phyloP scores from a whole-genome alignment of 495 filamentous ascomycete species.

The Tetracladium marchalianum region DNA sequence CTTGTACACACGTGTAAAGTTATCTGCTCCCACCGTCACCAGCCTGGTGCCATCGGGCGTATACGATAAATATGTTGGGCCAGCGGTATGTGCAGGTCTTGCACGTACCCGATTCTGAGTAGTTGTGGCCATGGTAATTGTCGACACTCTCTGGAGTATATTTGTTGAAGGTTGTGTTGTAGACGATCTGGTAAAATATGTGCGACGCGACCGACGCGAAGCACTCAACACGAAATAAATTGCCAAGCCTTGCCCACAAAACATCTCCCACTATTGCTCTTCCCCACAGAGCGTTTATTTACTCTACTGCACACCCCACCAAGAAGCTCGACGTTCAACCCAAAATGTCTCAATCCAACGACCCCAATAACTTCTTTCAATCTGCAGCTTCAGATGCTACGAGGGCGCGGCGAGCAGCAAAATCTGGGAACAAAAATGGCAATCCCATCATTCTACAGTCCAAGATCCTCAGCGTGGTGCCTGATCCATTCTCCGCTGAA shows the following conservation, averaged over 20 bases:
- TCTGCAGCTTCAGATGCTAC: constrained; percentile 69
- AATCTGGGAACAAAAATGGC: constrained; percentile 75
- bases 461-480: constrained; percentile 72
- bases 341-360: constrained; percentile 53
- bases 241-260: background rate
- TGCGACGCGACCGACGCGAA: constrained; percentile 11
- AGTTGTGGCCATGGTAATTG: constrained; percentile 33
- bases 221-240: background rate
- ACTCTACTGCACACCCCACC: background rate
- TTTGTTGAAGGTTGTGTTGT: constrained; percentile 1
- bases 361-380: constrained; percentile 80
- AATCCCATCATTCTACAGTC: constrained; percentile 69
- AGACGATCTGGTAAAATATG: constrained; percentile 8
- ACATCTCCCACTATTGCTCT: background rate
- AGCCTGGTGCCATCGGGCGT: constrained; percentile 46
- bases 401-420: constrained; percentile 60
- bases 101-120: constrained; percentile 36
- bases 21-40: constrained; percentile 84
- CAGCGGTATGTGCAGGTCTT: constrained; percentile 42
- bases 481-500: constrained; percentile 50
- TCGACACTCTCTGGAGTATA: background rate
- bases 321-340: background rate
- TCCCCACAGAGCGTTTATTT: background rate
- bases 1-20: constrained; percentile 80
- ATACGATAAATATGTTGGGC: constrained; percentile 43